These are phyloP conservation scores for Candida albicans DNA, from an alignment of 1,139 yeast genomes.

Conservation along the genomic window DNA sequence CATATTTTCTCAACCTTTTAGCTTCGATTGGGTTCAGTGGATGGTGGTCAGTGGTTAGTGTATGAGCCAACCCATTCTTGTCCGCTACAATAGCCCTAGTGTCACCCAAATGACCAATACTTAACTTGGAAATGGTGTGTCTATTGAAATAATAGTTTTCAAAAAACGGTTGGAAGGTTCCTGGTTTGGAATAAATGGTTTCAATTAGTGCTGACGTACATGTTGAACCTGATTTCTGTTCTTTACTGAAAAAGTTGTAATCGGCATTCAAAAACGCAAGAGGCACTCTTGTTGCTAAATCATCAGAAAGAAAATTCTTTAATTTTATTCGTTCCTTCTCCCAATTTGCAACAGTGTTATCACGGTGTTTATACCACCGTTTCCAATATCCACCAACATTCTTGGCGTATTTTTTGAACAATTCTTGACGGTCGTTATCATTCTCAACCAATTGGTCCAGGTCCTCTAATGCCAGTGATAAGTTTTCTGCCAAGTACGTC, in stretches of 20 bases:
- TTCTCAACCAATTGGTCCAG: constrained; percentile 22
- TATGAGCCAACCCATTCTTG: constrained; percentile 72
- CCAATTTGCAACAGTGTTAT: constrained; percentile 42
- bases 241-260: constrained; percentile 36
- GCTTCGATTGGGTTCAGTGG: constrained; percentile 83
- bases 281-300: constrained; percentile 59
- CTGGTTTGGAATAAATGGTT: constrained; percentile 40
- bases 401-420: constrained; percentile 51
- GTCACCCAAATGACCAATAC: constrained; percentile 94
- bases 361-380: constrained; percentile 60
- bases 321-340: constrained; percentile 24
- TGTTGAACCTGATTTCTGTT: constrained; percentile 69
- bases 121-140: constrained; percentile 64
- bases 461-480: constrained; percentile 58
- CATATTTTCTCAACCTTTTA: constrained; percentile 63
- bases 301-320: constrained; percentile 36
- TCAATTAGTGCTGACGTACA: constrained; percentile 78
- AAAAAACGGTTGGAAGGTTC: constrained; percentile 29
- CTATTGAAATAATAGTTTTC: constrained; percentile 68
- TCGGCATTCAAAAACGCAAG: constrained; percentile 65
- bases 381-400: constrained; percentile 89
- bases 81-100: constrained; percentile 85
- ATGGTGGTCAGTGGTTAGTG: constrained; percentile 80
- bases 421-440: constrained; percentile 33
- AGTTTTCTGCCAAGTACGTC: constrained; percentile 51